Base-by-base conservation (phyloP, 2,329 filamentous ascomycete species). In the Neofusicoccum umdonicola region DNA sequence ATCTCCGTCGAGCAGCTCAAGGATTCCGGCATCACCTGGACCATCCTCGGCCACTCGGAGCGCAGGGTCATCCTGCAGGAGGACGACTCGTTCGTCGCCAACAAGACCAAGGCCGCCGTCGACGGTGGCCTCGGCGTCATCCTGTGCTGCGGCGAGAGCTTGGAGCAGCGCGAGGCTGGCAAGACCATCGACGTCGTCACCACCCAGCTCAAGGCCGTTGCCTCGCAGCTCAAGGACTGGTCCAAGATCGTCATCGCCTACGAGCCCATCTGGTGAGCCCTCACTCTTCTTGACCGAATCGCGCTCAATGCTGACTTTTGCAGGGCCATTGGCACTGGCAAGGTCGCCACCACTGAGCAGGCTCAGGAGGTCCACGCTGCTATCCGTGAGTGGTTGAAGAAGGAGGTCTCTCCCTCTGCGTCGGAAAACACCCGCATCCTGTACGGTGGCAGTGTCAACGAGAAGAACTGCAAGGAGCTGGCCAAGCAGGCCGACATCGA, bases 381-480 rank as follows among this genome's bases (percentile, higher is more conserved):
- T 70, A 96, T 99, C 81, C 91, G 95, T 73, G 83, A 88, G 75
- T 98, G 93, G 92, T 85, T 99, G 76, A 79, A 76, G 68, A 87
- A 88, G 76, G 86, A 88, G 74, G 86, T 93, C 72, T 91, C 96
- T 69, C 82, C 87, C 75, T 85, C 90, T 77, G 91, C 90, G 65
- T 88, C 93, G 52, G 92, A 96, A 69, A 88, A 90, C 82, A 97
- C 93, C 67, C 88, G 95, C 73, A 92, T 99, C 78, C 89, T 99
- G 77, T 99, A 99, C 81, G 95, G 95, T 71, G 95, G 95, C 77
- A 95, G 90, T 74, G 95, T 99, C 74, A 96, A 86, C 78, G 95
- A 97, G 86, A 97, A 97, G 90, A 99, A 99, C 88, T 96, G 92
- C 86, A 87, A 85, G 76, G 94, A 98, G 69, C 87, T 99, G 73